These are phyloP conservation scores for Tricholoma matsutake DNA, from an alignment of 768 basidiomycete species.

Conservation along the genomic window DNA sequence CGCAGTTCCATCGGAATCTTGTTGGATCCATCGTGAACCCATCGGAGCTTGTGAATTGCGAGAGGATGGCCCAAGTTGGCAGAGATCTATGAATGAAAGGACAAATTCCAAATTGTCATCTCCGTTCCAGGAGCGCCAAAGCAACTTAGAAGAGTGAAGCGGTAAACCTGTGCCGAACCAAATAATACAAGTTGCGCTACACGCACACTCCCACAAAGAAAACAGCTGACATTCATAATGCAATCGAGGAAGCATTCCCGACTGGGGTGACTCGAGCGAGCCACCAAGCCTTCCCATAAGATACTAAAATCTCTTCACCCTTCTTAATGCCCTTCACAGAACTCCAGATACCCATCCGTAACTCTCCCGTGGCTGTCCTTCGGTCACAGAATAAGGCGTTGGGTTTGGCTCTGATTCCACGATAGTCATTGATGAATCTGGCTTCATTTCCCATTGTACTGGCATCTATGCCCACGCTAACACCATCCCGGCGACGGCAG, in stretches of 20 bases:
- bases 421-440: slow-evolving; percentile 88
- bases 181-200: neutral
- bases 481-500: slow-evolving; percentile 51
- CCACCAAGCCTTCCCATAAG: slow-evolving; percentile 91
- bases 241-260: neutral
- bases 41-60: neutral
- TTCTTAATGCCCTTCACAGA: slow-evolving; percentile 57
- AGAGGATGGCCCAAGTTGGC: neutral
- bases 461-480: slow-evolving; percentile 79
- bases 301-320: slow-evolving; percentile 83
- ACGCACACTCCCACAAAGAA: neutral
- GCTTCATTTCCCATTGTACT: slow-evolving; percentile 77
- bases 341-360: slow-evolving; percentile 78
- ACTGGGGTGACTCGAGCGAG: slow-evolving; percentile 32
- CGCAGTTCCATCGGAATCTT: neutral
- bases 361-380: slow-evolving; percentile 51
- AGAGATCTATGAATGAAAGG: neutral
- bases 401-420: slow-evolving; percentile 66
- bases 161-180: neutral
- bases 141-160: neutral
- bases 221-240: neutral
- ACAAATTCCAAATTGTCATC: neutral
- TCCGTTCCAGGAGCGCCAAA: neutral
- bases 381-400: slow-evolving; percentile 70
- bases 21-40: neutral